Base-by-base conservation (phyloP, 129 eudicot species). In the Chrysanthemum seticuspe region DNA sequence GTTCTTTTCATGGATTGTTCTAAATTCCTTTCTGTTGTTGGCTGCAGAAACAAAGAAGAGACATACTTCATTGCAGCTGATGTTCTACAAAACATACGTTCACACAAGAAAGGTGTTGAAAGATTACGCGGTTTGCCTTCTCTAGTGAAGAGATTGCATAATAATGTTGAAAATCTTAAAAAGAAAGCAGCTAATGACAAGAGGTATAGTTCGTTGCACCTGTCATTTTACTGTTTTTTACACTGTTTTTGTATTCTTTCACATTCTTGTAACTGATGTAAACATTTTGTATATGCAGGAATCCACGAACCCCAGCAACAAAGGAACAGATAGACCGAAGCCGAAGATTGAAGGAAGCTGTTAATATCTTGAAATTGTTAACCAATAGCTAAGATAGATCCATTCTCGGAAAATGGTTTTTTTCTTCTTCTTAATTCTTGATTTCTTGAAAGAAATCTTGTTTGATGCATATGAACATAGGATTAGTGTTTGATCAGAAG, bases 21-120 rank as follows among this genome's bases (percentile, higher is more conserved):
- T n/a, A n/a, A 36, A 6, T 1, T 6, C 1, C 9, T 5, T 36
- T 36, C 10, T 6, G 45, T 36, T 36, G 45, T 6, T 36, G 74
- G 79, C 11, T 77, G 63, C 83, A 94, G 98, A 61, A 94, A 94
- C 87, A 94, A 90, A 81, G 97, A 88, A 74, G 98, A 94, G 18
- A 83, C 85, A 0, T 90, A 75, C 71, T 90, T 84, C 72, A 86
- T 94, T 81, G 97, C 97, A 4, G 78, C 86, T 54, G 96, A 88
- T 63, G 83, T 94, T 67, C 58, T 94, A 74, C 78, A 80, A 84
- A 86, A 77, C 53, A 83, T 90, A 36, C 88, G 96, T 67, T 59
- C 61, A 13, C 72, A 67, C 50, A 62, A 67, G 57, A 84, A 74
- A 68, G 98, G 97, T 1, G 74, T 82, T 10, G 76, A 83, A 49